phyloP scores from a whole-genome alignment of 352 stramenopile species.

The Globisporangium alternatum region DNA sequence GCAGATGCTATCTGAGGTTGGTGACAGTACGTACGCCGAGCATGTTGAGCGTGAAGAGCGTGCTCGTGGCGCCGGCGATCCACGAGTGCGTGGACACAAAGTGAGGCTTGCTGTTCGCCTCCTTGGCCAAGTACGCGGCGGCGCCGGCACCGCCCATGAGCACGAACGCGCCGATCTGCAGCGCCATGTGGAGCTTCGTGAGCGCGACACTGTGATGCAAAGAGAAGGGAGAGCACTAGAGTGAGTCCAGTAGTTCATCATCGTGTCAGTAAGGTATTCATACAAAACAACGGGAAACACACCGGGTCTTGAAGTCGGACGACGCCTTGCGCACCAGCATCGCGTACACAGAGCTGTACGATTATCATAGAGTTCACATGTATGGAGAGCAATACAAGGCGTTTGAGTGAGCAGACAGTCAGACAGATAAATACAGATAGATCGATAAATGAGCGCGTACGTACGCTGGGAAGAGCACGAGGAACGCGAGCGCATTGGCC shows the following conservation, averaged over 20 bases:
- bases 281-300: background rate
- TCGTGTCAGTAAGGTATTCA: background rate
- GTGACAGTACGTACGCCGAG: constrained; percentile 34
- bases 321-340: constrained; percentile 58
- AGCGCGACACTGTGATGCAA: constrained; percentile 27
- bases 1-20: background rate
- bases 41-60: constrained; percentile 52
- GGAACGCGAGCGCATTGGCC: constrained; percentile 55
- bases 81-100: constrained; percentile 76
- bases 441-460: background rate
- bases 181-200: constrained; percentile 48
- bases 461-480: constrained; percentile 58
- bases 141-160: constrained; percentile 38
- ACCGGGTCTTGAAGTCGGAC: constrained; percentile 46
- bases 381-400: background rate
- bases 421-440: background rate
- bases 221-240: background rate
- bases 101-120: constrained; percentile 52
- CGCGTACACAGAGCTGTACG: constrained; percentile 41
- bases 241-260: background rate
- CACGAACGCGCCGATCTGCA: constrained; percentile 48
- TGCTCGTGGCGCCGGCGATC: constrained; percentile 41
- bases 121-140: constrained; percentile 56
- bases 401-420: background rate
- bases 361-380: background rate